Conservation (phyloP, 352 stramenopile genomes). For the Salisapilia sapeloensis region DNA sequence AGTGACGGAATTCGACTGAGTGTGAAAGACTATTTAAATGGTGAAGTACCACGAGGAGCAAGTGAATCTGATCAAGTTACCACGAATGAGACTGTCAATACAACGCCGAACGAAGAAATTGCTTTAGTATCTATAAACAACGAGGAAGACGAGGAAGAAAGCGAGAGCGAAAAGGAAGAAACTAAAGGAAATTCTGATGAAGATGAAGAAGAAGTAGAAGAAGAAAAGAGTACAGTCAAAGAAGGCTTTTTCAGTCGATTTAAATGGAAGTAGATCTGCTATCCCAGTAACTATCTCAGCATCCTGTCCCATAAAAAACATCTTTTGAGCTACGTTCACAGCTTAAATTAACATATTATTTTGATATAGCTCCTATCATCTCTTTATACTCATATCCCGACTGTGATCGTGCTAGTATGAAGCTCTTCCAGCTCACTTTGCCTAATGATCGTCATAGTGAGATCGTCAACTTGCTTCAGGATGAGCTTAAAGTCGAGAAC, state of each 20-base stretch:
- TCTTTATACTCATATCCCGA: no score
- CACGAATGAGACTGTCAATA: slow-evolving; percentile 1
- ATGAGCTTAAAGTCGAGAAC: slow-evolving; percentile 71
- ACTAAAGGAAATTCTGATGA: slow-evolving; percentile 5
- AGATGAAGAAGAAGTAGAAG: slow-evolving; percentile 4
- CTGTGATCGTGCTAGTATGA: no score
- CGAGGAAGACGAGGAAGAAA: slow-evolving; percentile 4
- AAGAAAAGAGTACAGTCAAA: neutral
- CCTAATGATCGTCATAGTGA: slow-evolving; percentile 72
- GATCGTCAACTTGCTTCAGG: slow-evolving; percentile 64
- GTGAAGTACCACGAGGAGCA: slow-evolving; percentile 7
- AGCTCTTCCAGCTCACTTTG: slow-evolving; percentile 80
- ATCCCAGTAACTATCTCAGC: no score
- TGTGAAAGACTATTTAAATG: slow-evolving; percentile 45
- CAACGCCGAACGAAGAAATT: neutral
- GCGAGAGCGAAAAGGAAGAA: neutral
- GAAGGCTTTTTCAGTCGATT: neutral
- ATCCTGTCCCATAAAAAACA: no score
- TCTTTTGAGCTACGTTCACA: no score
- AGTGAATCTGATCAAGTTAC: slow-evolving; percentile 1
- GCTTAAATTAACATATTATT: no score
- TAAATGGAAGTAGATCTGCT: no score
- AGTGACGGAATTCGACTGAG: slow-evolving; percentile 22
- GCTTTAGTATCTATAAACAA: neutral
- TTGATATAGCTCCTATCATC: no score